phyloP scores from a whole-genome alignment of 2,329 filamentous ascomycete genomes.

The Aspergillus ochraceoroseus region DNA sequence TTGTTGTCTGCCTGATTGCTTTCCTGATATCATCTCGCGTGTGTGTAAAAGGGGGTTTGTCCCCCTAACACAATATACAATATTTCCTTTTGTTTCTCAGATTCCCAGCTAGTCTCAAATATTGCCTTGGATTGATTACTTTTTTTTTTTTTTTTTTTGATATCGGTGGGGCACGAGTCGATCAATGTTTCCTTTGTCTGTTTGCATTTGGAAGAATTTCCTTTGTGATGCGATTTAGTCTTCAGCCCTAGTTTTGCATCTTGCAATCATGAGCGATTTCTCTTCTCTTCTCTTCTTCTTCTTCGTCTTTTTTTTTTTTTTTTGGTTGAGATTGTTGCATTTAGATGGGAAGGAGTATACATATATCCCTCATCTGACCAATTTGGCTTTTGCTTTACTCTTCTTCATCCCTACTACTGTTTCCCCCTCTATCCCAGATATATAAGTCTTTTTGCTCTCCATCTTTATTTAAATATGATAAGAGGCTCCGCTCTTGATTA shows the following conservation, averaged over 20 bases:
- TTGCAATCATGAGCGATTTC: constrained; percentile 27
- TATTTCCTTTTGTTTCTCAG: constrained; percentile 17
- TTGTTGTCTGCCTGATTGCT: constrained; percentile 19
- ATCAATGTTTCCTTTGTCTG: constrained; percentile 18
- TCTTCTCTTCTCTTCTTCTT: not conserved
- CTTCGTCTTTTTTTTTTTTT: constrained; percentile 4
- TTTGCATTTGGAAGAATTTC: constrained; percentile 21
- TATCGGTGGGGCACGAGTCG: constrained; percentile 17
- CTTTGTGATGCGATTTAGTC: constrained; percentile 21
- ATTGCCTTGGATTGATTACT: constrained; percentile 6
- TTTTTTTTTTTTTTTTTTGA: constrained; percentile 18
- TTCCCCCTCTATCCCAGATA: constrained; percentile 1
- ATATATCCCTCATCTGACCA: constrained; percentile 25
- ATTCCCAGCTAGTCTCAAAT: not conserved
- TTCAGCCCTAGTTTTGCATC: constrained; percentile 26
- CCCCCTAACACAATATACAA: constrained; percentile 17
- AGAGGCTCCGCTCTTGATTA: too few species aligned
- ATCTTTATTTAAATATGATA: too few species aligned
- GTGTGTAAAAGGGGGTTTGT: constrained; percentile 10
- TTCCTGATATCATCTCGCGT: constrained; percentile 13
- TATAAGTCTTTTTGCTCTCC: constrained; percentile 1
- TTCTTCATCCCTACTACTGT: constrained; percentile 9
- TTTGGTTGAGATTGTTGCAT: constrained; percentile 25
- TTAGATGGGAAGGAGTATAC: constrained; percentile 29
- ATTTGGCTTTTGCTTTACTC: constrained; percentile 16